phyloP scores from a whole-genome alignment of 208 protist species.

The Crithidia sp. region DNA sequence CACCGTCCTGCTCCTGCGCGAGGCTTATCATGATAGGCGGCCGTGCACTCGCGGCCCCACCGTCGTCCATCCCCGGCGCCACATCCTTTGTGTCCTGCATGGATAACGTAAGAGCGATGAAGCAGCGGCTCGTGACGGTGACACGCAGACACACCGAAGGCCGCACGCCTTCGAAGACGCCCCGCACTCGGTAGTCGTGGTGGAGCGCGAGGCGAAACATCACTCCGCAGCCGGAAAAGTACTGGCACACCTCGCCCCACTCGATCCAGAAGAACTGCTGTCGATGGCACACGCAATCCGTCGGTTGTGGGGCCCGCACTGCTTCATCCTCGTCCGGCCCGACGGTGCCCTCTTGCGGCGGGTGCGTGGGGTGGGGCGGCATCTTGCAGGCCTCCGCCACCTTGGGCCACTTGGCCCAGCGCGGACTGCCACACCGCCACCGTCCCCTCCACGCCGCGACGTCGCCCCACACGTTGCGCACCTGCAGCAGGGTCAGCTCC shows the following conservation, averaged over 20 bases:
- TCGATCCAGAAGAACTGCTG: constrained; percentile 63
- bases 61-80: background rate
- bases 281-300: constrained; percentile 17
- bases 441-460: constrained; percentile 25
- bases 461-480: constrained; percentile 32
- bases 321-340: background rate
- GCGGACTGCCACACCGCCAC: constrained; percentile 33
- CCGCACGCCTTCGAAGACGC: constrained; percentile 39
- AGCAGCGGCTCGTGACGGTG: constrained; percentile 30
- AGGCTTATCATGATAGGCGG: constrained; percentile 40
- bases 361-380: constrained; percentile 5
- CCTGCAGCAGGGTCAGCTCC: constrained; percentile 27
- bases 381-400: constrained; percentile 28
- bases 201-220: constrained; percentile 40
- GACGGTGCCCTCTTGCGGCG: background rate
- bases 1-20: constrained; percentile 5
- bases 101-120: constrained; percentile 33
- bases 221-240: constrained; percentile 68
- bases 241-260: constrained; percentile 58
- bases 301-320: background rate
- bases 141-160: constrained; percentile 57
- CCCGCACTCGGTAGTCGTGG: constrained; percentile 54
- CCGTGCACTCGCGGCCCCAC: constrained; percentile 5
- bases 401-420: constrained; percentile 18
- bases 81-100: background rate